These are phyloP conservation scores for Lactarius akahatsu DNA, from an alignment of 768 basidiomycete genomes.

Conservation along the genomic window DNA sequence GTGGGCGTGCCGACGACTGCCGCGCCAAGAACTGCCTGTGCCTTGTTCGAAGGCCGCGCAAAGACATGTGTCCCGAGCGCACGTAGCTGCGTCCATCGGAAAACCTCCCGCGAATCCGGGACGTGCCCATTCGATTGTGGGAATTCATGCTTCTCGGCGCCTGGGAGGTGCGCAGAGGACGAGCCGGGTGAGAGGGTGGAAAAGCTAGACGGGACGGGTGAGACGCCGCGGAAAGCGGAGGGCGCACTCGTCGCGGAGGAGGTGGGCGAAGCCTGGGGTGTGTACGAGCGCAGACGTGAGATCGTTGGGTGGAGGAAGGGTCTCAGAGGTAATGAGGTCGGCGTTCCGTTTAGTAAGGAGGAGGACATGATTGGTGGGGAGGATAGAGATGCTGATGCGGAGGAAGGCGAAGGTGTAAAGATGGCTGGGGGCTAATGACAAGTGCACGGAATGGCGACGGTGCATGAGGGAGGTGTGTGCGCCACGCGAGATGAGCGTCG, in stretches of 20 bases:
- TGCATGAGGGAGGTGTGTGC: conserved; percentile 29
- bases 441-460: not conserved
- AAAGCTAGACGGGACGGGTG: conserved; percentile 62
- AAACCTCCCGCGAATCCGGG: conserved; percentile 52
- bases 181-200: conserved; percentile 63
- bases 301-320: conserved; percentile 72
- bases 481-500: conserved; percentile 33
- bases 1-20: conserved; percentile 66
- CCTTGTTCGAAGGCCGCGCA: conserved; percentile 53
- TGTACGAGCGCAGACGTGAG: conserved; percentile 74
- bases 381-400: conserved; percentile 36
- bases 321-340: conserved; percentile 35
- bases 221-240: conserved; percentile 44
- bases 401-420: conserved; percentile 37
- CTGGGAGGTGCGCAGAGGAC: conserved; percentile 49
- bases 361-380: conserved; percentile 43
- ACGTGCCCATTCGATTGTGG: conserved; percentile 28
- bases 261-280: conserved; percentile 47
- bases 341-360: conserved; percentile 37
- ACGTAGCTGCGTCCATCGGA: conserved; percentile 73
- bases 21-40: conserved; percentile 59
- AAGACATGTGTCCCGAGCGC: conserved; percentile 59
- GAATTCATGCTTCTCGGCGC: conserved; percentile 29
- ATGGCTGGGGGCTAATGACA: conserved; percentile 29
- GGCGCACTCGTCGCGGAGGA: conserved; percentile 45